These are phyloP conservation scores for Pichia sp. DNA, from an alignment of 1,139 yeast genomes.

Conservation along the genomic window DNA sequence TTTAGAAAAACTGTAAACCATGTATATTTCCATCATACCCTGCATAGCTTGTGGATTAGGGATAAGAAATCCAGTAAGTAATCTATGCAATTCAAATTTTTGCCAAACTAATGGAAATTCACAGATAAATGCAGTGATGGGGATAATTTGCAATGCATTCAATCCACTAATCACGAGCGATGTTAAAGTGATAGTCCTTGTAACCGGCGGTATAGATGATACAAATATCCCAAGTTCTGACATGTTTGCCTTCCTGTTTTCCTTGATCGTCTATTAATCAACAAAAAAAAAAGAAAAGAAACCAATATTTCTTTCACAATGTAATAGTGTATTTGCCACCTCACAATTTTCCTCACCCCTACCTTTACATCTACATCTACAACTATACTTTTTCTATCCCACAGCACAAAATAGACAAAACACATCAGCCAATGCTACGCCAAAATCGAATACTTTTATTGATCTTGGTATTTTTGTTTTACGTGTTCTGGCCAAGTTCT, in stretches of 20 bases:
- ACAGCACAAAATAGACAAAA: no score
- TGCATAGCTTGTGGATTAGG: constrained; percentile 39
- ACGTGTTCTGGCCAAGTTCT: no score
- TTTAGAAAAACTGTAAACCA: constrained; percentile 51
- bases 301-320: no score
- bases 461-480: no score
- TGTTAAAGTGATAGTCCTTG: constrained; percentile 33
- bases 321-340: no score
- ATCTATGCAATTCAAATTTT: constrained; percentile 39
- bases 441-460: no score
- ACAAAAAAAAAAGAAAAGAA: neutral
- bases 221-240: constrained; percentile 27
- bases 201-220: constrained; percentile 33
- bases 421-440: no score
- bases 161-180: constrained; percentile 33
- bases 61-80: constrained; percentile 45
- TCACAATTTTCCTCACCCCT: no score
- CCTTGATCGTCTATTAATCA: neutral
- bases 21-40: constrained; percentile 49
- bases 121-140: constrained; percentile 25
- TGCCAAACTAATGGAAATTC: constrained; percentile 28
- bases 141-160: constrained; percentile 30
- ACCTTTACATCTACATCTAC: no score
- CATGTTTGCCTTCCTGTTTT: constrained; percentile 6
- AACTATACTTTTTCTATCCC: no score